phyloP scores from a whole-genome alignment of 2,329 filamentous ascomycete genomes.

The Metarhizium robertsii region DNA sequence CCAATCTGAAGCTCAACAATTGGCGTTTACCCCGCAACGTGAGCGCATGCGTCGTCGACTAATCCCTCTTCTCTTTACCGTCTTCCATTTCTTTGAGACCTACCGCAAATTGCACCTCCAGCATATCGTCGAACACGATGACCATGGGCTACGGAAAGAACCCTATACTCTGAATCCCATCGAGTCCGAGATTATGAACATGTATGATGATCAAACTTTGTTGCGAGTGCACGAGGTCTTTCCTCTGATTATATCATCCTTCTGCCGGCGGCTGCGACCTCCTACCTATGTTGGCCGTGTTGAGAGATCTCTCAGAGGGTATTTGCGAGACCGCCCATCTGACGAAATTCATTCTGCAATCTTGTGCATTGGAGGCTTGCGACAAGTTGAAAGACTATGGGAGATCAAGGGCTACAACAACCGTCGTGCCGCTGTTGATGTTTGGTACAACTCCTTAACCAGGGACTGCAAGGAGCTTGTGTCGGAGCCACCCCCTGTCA shows the following conservation, averaged over 20 bases:
- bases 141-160: constrained; percentile 38
- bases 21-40: constrained; percentile 50
- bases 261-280: constrained; percentile 51
- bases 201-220: constrained; percentile 56
- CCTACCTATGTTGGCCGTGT: constrained; percentile 56
- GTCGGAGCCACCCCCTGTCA: constrained; percentile 30
- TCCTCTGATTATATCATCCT: constrained; percentile 54
- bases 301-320: constrained; percentile 53
- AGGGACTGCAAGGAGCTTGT: constrained; percentile 34
- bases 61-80: constrained; percentile 53
- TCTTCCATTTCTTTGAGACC: constrained; percentile 60
- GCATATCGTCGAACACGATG: constrained; percentile 42
- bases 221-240: constrained; percentile 56
- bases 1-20: constrained; percentile 42
- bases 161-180: constrained; percentile 55
- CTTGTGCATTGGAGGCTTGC: constrained; percentile 49
- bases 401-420: constrained; percentile 57
- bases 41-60: constrained; percentile 56
- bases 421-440: constrained; percentile 48
- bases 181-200: constrained; percentile 50
- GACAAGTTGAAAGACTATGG: constrained; percentile 56
- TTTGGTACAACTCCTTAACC: constrained; percentile 45
- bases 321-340: constrained; percentile 51
- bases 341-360: constrained; percentile 55
- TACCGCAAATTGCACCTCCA: constrained; percentile 51